Percentiles rank a stretch among this genome's conserved stretches.
Evolutionary conservation across 108 stramenopile species (phyloP).

Genomic region (Cyclostephanos tholiformis): DNA sequence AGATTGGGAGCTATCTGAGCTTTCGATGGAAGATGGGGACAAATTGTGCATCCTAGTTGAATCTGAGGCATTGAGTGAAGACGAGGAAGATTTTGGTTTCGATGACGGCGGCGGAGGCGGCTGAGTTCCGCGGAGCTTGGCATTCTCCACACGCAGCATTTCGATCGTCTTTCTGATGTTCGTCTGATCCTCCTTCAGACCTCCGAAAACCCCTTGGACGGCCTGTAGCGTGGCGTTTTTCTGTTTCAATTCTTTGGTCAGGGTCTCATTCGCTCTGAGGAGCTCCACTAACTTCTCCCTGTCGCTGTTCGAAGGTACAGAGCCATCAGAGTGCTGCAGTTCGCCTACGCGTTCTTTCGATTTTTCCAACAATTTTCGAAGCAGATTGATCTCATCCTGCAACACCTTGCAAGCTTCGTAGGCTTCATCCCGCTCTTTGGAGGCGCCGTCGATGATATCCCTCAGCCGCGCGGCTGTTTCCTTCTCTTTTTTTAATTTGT

Average conservation of each 20-base stretch:
- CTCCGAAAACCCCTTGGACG: constrained; percentile 19
- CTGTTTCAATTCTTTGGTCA: constrained; percentile 21
- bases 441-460: constrained; percentile 19
- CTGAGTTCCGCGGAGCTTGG: constrained; percentile 17
- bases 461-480: constrained; percentile 12
- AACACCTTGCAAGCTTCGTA: constrained; percentile 22
- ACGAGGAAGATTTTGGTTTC: constrained; percentile 5
- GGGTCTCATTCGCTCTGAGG: constrained; percentile 5
- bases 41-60: no score
- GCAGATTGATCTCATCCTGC: constrained; percentile 28
- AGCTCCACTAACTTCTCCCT: constrained; percentile 20
- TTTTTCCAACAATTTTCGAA: constrained; percentile 9
- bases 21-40: not conserved
- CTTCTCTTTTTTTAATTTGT: constrained; percentile 13
- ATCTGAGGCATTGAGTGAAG: no score
- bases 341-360: constrained; percentile 11
- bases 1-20: constrained; percentile 10
- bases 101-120: constrained; percentile 1
- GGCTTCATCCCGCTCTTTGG: constrained; percentile 23
- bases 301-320: constrained; percentile 3
- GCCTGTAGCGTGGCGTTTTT: constrained; percentile 29
- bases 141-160: constrained; percentile 33
- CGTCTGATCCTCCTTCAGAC: constrained; percentile 31
- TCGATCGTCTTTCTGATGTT: constrained; percentile 33
- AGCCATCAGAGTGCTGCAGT: not conserved